Base-by-base conservation (phyloP, 345 rosid genomes). In the Eucalyptus regnans region DNA sequence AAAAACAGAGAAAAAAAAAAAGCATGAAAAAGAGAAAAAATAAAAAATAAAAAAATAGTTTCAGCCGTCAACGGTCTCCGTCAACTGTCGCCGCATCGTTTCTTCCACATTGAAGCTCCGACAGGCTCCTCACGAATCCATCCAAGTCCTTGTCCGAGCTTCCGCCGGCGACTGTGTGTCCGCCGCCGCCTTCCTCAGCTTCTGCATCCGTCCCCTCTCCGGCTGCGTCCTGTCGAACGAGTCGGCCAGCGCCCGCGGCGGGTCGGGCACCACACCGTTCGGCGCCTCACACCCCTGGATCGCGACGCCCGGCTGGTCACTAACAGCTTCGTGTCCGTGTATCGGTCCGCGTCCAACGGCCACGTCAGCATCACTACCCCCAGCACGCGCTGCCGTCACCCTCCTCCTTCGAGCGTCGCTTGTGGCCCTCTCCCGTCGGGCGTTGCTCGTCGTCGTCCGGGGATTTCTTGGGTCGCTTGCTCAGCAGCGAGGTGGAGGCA, bases 301-400 rank as follows among this genome's bases (percentile, higher is more conserved):
- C 11, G 90, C 99, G 6, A 93, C 93, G 46, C 90, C 90, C 50
- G 93, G 50, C 89, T 94, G 91, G 15, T 96, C 10, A 95, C 95
- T 90, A 95, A 62, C 41, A 95, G 87, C 44, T 60, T 48, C 29
- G 95, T 95, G 56, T 95, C 89, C 25, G 85, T 83, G 68, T 88
- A 95, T 83, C 95, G 99, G 89, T 97, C 96, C 0, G 95, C 41
- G 90, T 87, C 95, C 68, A 12, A 29, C 16, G 68, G 68, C 68
- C 68, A 62, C 31, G 17, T 62, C 5, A 64, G 1, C 71, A 87
- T 87, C 29, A 87, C 66, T 31, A 87, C 16, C 27, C 71, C 43
- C 18, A 3, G 20, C 37, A 37, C 25, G 33, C 27, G 27, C 51
- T 54, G 25, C 5, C 52, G 41, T 29, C 87, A 8, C 31, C 62